Evolutionary conservation across 371 early-diverging fungal genomes (phyloP).

Genomic region (Syncephalastrum racemosum): DNA sequence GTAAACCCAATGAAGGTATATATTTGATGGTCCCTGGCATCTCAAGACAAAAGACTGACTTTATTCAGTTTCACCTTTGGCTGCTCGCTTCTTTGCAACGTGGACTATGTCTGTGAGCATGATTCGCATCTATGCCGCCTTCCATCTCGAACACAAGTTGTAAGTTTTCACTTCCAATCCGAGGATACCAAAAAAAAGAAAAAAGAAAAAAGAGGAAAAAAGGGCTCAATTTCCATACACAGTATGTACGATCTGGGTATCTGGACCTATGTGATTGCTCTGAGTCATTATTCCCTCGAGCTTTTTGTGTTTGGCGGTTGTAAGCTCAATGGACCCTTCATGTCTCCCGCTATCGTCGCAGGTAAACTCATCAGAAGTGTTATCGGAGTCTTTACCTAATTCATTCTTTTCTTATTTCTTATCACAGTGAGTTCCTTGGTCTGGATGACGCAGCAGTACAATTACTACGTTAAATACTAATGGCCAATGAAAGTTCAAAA

Average conservation of each 20-base stretch:
- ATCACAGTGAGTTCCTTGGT: constrained; percentile 37
- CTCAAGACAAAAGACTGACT: neutral
- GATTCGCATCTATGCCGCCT: constrained; percentile 77
- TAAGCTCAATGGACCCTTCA: constrained; percentile 59
- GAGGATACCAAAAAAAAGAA: too few species aligned
- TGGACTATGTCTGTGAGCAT: constrained; percentile 79
- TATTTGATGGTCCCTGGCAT: constrained; percentile 6
- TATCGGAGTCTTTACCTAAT: neutral
- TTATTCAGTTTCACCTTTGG: constrained; percentile 64
- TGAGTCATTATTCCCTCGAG: constrained; percentile 69
- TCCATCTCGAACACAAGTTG: constrained; percentile 69
- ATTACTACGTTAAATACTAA: constrained; percentile 39
- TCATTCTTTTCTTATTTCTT: constrained; percentile 2
- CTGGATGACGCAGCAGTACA: constrained; percentile 39
- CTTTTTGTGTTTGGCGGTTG: constrained; percentile 70
- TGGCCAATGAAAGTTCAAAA: too few species aligned
- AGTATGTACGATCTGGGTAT: constrained; percentile 73
- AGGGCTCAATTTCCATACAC: constrained; percentile 22
- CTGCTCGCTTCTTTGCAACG: constrained; percentile 73
- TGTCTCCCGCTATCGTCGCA: constrained; percentile 70
- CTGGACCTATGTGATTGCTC: constrained; percentile 74
- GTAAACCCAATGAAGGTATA: constrained; percentile 59
- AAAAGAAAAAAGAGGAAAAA: constrained; percentile 60
- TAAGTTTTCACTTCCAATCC: constrained; percentile 34
- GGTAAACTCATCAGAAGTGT: constrained; percentile 37